Percentiles rank a stretch among this genome's conserved stretches.
Conservation (phyloP, 441 rosid species). For the Gossypium gossypioides region DNA sequence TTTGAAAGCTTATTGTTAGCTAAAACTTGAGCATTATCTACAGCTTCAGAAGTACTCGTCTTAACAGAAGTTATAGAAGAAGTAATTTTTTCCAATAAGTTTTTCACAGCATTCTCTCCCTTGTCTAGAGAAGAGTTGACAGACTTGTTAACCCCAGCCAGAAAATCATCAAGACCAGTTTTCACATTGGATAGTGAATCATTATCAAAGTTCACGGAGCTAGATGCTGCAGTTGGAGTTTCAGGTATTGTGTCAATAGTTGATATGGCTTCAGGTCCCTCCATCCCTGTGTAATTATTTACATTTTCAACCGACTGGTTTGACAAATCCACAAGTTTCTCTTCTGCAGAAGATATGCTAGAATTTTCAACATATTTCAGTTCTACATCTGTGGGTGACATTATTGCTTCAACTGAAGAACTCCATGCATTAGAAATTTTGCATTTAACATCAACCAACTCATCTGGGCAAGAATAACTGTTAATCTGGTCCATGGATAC, state of each 20-base stretch:
- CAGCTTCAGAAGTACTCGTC: slow-evolving; percentile 50
- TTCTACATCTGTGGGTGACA: slow-evolving; percentile 19
- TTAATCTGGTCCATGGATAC: slow-evolving; percentile 18
- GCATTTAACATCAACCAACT: slow-evolving; percentile 25
- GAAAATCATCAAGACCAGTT: slow-evolving; percentile 44
- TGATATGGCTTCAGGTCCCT: slow-evolving; percentile 33
- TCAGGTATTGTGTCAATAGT: slow-evolving; percentile 30
- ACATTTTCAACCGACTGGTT: slow-evolving; percentile 32
- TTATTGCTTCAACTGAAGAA: slow-evolving; percentile 25
- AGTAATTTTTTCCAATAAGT: slow-evolving; percentile 45
- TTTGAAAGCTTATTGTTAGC: slow-evolving; percentile 40
- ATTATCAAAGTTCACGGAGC: slow-evolving; percentile 27
- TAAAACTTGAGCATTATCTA: slow-evolving; percentile 46
- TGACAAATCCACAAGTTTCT: slow-evolving; percentile 23
- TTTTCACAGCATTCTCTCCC: slow-evolving; percentile 46
- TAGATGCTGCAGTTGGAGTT: slow-evolving; percentile 29
- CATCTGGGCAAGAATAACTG: slow-evolving; percentile 25
- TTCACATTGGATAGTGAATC: slow-evolving; percentile 31
- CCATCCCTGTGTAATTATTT: slow-evolving; percentile 22
- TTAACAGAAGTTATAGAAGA: slow-evolving; percentile 49
- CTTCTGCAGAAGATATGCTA: slow-evolving; percentile 31
- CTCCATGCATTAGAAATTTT: slow-evolving; percentile 29
- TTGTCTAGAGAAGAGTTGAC: slow-evolving; percentile 43
- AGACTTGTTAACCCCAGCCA: slow-evolving; percentile 37
- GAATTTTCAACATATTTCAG: slow-evolving; percentile 38